Evolutionary conservation across 306 rosid species (phyloP).

Genomic region (Myrica gale): DNA sequence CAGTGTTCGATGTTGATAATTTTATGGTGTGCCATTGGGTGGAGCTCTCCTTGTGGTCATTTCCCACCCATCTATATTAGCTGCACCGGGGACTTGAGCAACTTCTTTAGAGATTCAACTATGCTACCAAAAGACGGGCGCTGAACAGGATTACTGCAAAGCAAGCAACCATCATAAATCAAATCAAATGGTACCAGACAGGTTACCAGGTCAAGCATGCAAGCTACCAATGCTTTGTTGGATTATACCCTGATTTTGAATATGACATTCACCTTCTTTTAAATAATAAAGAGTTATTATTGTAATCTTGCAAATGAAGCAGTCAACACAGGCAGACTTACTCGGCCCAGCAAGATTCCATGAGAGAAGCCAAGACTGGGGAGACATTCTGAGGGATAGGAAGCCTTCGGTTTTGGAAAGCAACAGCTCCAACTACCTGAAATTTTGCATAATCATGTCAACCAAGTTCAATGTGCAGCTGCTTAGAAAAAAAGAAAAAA

Average conservation of each 20-base stretch:
- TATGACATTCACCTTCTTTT: neutral
- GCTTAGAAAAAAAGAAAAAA: too few species aligned
- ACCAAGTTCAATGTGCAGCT: neutral
- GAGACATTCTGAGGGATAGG: conserved; percentile 69
- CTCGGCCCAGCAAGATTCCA: conserved; percentile 98
- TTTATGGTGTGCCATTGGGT: conserved; percentile 11
- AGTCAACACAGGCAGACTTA: conserved; percentile 36
- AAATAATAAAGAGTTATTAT: neutral
- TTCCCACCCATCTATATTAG: conserved; percentile 55
- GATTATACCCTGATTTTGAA: neutral
- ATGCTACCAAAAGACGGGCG: conserved; percentile 70
- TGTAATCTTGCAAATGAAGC: neutral
- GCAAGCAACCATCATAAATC: conserved; percentile 23
- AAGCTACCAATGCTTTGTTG: neutral
- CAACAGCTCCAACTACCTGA: conserved; percentile 98
- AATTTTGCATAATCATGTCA: conserved; percentile 21
- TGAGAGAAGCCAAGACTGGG: conserved; percentile 69
- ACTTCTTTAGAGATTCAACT: conserved; percentile 79
- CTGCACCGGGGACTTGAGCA: conserved; percentile 75
- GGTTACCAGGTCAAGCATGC: neutral
- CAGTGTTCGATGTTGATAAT: neutral
- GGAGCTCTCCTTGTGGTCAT: conserved; percentile 17
- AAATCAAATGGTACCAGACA: neutral
- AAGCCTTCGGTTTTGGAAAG: conserved; percentile 91
- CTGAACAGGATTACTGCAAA: conserved; percentile 66